Base-by-base conservation (phyloP, 2,329 filamentous ascomycete genomes). In the Paramyrothecium roridum region DNA sequence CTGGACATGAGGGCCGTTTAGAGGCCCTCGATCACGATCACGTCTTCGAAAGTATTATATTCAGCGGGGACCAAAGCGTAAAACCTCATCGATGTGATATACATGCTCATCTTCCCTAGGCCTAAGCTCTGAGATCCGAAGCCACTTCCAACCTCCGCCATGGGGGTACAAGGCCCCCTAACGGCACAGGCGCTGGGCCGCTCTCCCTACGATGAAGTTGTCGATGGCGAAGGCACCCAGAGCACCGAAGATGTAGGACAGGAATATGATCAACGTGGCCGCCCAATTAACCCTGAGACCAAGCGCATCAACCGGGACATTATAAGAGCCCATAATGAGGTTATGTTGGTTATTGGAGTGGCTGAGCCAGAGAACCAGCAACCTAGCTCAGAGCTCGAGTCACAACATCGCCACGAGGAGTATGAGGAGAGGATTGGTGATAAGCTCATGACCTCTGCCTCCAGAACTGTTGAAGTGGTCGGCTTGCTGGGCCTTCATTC, bases 281-380 rank as follows among this genome's bases (percentile, higher is more conserved):
- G 82, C 11, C 80, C 83, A 3, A 63, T 82, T 51, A 85, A 85
- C 59, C 75, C 75, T 0, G 76, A 79, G 52, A 84, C 81, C 1
- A 81, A 79, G 62, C 71, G 73, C 13, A 77, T 83, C 58, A 84
- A 84, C 59, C 76, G 78, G 50, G 79, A 83, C 56, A 77, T 85
- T 33, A 81, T 86, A 23, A 76, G 83, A 52, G 78, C 83, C 11
- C 83, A 86, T 62, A 86, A 86, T 59, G 82, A 86, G 59, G 83
- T 86, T 3, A 86, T 86, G 83, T 75, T 79, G 19, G 81, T 84
- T 11, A 85, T 86, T 43, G 83, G 83, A 6, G 83, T 85, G 4
- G 83, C 82, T 10, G 83, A 86, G 61, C 80, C 82, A 16, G 82
- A 85, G 53, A 78, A 76, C 52, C 69, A 69, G 8, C 63, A 63